Percentiles rank a stretch among this genome's conserved stretches.
These are phyloP conservation scores for Suillus decipiens DNA, from an alignment of 768 basidiomycete genomes.

Conservation along the genomic window DNA sequence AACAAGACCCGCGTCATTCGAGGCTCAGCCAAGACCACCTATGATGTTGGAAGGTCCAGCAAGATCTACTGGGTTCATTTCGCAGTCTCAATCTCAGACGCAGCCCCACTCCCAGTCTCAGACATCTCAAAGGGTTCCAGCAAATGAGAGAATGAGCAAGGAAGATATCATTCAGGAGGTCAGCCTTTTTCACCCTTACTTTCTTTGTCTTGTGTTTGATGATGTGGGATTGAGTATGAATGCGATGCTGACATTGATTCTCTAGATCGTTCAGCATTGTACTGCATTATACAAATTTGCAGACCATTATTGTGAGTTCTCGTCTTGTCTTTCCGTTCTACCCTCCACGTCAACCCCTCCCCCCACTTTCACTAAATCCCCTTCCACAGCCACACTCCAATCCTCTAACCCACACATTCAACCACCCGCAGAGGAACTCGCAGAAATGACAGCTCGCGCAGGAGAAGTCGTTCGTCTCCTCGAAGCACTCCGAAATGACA, in stretches of 20 bases:
- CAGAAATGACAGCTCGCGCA: constrained; percentile 71
- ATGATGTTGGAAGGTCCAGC: constrained; percentile 3
- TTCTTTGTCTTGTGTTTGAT: not conserved
- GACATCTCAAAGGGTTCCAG: constrained; percentile 7
- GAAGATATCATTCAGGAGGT: constrained; percentile 8
- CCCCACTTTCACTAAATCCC: not conserved
- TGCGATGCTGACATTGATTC: constrained; percentile 28
- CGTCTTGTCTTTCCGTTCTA: constrained; percentile 1
- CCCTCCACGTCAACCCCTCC: not conserved
- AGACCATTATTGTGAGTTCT: constrained; percentile 58
- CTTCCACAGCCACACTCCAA: constrained; percentile 29
- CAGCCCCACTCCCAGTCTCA: constrained; percentile 24
- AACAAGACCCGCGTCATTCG: not conserved
- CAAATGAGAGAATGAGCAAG: not conserved
- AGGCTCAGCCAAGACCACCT: not conserved
- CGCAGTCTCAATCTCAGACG: constrained; percentile 25
- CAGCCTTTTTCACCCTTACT: not conserved
- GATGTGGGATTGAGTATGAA: constrained; percentile 4
- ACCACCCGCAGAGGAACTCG: constrained; percentile 56
- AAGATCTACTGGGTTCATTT: not conserved
- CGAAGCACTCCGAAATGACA: constrained; percentile 37
- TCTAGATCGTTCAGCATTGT: constrained; percentile 60
- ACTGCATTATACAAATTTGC: constrained; percentile 63
- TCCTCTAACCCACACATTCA: constrained; percentile 47
- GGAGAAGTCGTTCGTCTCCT: constrained; percentile 66